phyloP scores from a whole-genome alignment of 768 basidiomycete species.

The Tylopilus sp. region DNA sequence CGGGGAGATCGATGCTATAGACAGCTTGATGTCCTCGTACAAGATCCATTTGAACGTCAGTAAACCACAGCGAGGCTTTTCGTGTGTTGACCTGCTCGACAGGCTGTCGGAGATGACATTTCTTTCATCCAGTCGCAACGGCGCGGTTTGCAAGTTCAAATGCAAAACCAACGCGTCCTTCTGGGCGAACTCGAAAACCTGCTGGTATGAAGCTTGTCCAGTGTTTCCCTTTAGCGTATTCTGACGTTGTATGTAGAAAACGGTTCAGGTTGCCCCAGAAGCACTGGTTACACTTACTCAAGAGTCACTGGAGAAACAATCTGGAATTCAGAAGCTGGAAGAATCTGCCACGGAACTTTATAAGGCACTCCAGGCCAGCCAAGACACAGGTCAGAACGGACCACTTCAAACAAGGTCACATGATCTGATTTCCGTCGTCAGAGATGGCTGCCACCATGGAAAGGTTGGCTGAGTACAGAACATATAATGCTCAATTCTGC shows the following conservation, averaged over 20 bases:
- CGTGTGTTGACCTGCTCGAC: slow-evolving; percentile 14
- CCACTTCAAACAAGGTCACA: not conserved
- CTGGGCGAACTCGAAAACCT: slow-evolving; percentile 84
- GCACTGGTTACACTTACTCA: slow-evolving; percentile 77
- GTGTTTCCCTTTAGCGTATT: not conserved
- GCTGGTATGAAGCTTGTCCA: slow-evolving; percentile 47
- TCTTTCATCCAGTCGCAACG: slow-evolving; percentile 95
- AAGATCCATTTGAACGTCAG: slow-evolving; percentile 94
- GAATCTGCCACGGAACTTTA: slow-evolving; percentile 85
- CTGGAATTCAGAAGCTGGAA: slow-evolving; percentile 77
- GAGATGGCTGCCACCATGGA: slow-evolving; percentile 99
- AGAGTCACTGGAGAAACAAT: slow-evolving; percentile 80
- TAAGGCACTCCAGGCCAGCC: slow-evolving; percentile 87
- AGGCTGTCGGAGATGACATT: slow-evolving; percentile 97
- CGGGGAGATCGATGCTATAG: slow-evolving; percentile 85
- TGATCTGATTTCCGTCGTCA: slow-evolving; percentile 23
- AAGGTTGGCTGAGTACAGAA: slow-evolving; percentile 84
- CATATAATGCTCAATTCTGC: slow-evolving; percentile 89
- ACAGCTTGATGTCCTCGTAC: slow-evolving; percentile 85
- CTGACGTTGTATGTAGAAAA: slow-evolving; percentile 55
- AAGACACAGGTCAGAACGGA: slow-evolving; percentile 76
- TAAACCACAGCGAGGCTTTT: slow-evolving; percentile 2
- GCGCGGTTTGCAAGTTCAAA: slow-evolving; percentile 95
- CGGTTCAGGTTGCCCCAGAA: slow-evolving; percentile 85
- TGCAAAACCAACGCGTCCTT: slow-evolving; percentile 87